Conservation (phyloP, 2,329 filamentous ascomycete genomes). For the Aspergillus sp. region DNA sequence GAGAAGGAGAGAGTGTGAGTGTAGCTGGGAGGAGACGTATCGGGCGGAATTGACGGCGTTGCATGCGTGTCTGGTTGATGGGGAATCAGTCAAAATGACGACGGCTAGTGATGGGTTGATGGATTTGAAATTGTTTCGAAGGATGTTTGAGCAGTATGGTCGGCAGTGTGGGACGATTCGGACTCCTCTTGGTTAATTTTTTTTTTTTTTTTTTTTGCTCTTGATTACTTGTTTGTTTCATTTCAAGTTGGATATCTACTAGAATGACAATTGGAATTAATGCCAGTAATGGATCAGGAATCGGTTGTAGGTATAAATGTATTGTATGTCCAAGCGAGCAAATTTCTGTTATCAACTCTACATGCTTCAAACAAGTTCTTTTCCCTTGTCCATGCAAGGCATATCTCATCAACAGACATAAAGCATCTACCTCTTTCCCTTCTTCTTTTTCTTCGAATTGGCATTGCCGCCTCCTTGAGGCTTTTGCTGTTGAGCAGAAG, state of each 20-base stretch:
- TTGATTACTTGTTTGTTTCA: background rate
- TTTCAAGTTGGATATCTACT: slow-evolving; percentile 1
- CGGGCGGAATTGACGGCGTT: slow-evolving; percentile 30
- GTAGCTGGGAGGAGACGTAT: slow-evolving; percentile 34
- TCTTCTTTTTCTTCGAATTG: slow-evolving; percentile 45
- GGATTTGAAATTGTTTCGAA: slow-evolving; percentile 31
- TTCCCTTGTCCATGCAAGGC: too few relatives aligned
- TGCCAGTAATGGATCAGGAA: too few relatives aligned
- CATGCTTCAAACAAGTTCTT: too few relatives aligned
- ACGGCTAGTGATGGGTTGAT: slow-evolving; percentile 27
- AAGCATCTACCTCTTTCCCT: slow-evolving; percentile 40
- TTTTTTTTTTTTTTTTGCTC: background rate
- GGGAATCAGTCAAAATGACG: slow-evolving; percentile 27
- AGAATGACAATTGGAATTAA: too few relatives aligned
- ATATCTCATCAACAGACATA: too few relatives aligned
- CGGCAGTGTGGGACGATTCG: slow-evolving; percentile 31
- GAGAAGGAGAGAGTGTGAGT: slow-evolving; percentile 24
- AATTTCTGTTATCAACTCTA: too few relatives aligned
- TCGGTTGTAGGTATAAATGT: too few relatives aligned
- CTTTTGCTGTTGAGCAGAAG: slow-evolving; percentile 25
- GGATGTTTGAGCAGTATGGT: slow-evolving; percentile 33
- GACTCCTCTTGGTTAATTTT: slow-evolving; percentile 24
- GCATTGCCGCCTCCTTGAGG: slow-evolving; percentile 29
- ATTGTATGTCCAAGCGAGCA: too few relatives aligned
- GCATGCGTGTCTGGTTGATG: slow-evolving; percentile 29